phyloP scores from a whole-genome alignment of 2,329 filamentous ascomycete species.

The Colletotrichum neosansevieriae region DNA sequence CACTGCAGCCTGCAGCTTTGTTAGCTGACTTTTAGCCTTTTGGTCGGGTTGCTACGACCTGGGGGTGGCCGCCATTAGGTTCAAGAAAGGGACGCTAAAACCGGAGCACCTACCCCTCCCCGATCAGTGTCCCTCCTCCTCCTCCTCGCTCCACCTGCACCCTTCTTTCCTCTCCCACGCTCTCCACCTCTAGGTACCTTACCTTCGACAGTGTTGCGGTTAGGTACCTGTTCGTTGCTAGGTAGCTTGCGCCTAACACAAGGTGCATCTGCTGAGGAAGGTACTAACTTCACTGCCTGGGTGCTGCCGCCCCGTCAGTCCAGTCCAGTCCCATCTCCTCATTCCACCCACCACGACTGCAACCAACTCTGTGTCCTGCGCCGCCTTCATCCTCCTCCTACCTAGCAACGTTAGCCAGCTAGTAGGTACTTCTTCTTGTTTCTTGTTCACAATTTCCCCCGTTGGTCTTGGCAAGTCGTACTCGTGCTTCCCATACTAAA shows the following conservation, averaged over 20 bases:
- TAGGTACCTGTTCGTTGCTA: no score
- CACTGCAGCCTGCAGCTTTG: neutral
- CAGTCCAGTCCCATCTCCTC: no score
- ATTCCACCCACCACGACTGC: conserved; percentile 16
- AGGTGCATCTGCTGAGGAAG: no score
- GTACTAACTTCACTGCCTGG: conserved; percentile 1
- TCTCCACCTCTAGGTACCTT: conserved; percentile 14
- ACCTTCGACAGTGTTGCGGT: no score
- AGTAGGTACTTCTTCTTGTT: conserved; percentile 12
- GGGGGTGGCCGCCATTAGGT: neutral
- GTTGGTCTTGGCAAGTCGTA: conserved; percentile 35
- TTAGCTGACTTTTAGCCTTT: no score
- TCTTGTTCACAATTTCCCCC: conserved; percentile 6
- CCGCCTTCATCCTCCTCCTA: conserved; percentile 22
- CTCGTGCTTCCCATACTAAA: conserved; percentile 36
- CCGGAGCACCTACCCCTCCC: conserved; percentile 28
- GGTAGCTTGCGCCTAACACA: no score
- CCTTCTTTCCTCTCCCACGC: conserved; percentile 9
- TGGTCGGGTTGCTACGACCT: neutral
- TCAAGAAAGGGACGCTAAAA: conserved; percentile 20
- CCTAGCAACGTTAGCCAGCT: conserved; percentile 3
- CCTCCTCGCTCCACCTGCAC: conserved; percentile 12
- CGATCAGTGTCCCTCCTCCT: neutral
- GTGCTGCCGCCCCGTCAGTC: neutral
- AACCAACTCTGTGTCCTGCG: conserved; percentile 21